Evolutionary conservation across 2,329 filamentous ascomycete species (phyloP).

Genomic region (Clarireedia monteithiana): DNA sequence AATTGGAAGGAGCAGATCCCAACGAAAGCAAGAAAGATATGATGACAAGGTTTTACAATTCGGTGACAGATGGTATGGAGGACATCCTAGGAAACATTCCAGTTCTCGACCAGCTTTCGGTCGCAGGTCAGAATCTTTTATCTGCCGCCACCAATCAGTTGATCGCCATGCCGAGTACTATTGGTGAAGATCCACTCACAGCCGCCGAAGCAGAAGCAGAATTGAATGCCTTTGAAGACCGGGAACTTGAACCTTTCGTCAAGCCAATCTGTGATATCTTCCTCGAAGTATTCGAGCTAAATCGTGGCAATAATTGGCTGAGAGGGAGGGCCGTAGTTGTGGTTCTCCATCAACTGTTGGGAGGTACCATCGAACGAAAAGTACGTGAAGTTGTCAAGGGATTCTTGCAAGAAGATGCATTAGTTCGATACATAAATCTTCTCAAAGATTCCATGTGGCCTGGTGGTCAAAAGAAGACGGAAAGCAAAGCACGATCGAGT

Average conservation of each 20-base stretch:
- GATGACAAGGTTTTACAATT: conserved; percentile 91
- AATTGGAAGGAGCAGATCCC: conserved; percentile 44
- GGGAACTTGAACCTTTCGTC: conserved; percentile 87
- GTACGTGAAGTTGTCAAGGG: conserved; percentile 75
- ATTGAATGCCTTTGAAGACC: conserved; percentile 84
- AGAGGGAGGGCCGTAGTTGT: conserved; percentile 92
- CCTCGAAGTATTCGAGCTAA: conserved; percentile 89
- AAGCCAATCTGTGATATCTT: conserved; percentile 98
- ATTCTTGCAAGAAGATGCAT: conserved; percentile 67
- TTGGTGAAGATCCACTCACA: conserved; percentile 41
- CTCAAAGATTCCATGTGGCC: conserved; percentile 81
- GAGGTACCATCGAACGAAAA: conserved; percentile 92
- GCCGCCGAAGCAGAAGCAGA: conserved; percentile 85
- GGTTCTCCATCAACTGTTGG: conserved; percentile 89
- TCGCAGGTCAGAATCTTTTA: conserved; percentile 85
- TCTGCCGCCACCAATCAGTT: conserved; percentile 64
- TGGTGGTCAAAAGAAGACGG: conserved; percentile 46
- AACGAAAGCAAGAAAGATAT: conserved; percentile 72
- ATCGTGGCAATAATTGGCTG: conserved; percentile 94
- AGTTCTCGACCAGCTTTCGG: conserved; percentile 86
- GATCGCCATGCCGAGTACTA: conserved; percentile 44
- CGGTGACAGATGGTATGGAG: conserved; percentile 95
- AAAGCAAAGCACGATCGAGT: conserved; percentile 49
- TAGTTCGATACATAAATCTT: conserved; percentile 67
- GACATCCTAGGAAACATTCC: conserved; percentile 95